Evolutionary conservation across 805 yeast species (phyloP).

Genomic region (Monosporozyma aquatica): DNA sequence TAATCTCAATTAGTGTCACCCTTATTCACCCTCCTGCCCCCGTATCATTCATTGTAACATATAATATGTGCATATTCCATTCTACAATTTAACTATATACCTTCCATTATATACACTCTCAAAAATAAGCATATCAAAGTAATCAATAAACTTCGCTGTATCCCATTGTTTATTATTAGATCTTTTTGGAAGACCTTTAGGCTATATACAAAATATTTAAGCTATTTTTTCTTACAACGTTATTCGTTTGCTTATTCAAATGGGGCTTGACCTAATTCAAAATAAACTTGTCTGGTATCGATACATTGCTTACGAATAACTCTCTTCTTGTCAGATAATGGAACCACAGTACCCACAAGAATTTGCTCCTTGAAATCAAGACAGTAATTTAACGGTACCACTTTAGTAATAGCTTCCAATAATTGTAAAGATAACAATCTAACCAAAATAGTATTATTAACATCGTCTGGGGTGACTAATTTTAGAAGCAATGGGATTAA

Average conservation of each 20-base stretch:
- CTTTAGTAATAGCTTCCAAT: constrained; percentile 38
- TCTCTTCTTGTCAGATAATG: constrained; percentile 68
- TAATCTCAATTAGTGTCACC: not conserved
- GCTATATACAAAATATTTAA: too few relatives aligned
- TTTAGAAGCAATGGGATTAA: constrained; percentile 47
- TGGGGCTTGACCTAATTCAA: constrained; percentile 40
- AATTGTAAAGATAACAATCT: constrained; percentile 51
- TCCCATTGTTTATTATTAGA: too few relatives aligned
- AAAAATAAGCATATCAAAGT: constrained; percentile 1
- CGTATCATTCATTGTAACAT: not conserved
- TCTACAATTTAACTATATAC: constrained; percentile 1
- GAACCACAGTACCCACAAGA: constrained; percentile 38
- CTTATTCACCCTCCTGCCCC: not conserved
- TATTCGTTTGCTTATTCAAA: too few relatives aligned
- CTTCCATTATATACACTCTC: not conserved
- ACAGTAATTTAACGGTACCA: constrained; percentile 35
- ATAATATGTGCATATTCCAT: not conserved
- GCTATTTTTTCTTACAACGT: too few relatives aligned
- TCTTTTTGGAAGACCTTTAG: too few relatives aligned
- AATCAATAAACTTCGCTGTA: too few relatives aligned
- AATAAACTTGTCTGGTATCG: constrained; percentile 70
- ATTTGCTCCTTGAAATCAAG: constrained; percentile 45
- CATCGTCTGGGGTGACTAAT: constrained; percentile 15
- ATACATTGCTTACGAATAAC: constrained; percentile 66
- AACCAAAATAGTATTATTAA: constrained; percentile 38